Evolutionary conservation across 2,329 filamentous ascomycete species (phyloP).

Genomic region (Bipolaris zeicola): DNA sequence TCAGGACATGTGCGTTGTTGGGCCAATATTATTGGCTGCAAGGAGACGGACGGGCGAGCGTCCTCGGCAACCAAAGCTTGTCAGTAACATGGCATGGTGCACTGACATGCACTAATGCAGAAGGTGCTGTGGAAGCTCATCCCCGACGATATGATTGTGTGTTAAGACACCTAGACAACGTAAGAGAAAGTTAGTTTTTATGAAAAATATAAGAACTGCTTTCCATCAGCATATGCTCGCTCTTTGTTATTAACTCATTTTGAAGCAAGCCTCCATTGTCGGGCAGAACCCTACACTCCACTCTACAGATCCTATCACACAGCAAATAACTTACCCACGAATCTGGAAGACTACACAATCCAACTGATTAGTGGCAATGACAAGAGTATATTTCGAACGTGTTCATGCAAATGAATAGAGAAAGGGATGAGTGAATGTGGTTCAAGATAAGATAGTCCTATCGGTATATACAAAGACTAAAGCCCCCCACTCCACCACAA

Average conservation of each 20-base stretch:
- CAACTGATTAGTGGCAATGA: no score
- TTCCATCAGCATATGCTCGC: no score
- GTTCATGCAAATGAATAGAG: no score
- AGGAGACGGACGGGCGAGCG: neutral
- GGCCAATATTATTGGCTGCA: conserved; percentile 10
- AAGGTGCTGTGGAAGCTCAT: conserved; percentile 34
- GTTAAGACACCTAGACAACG: neutral
- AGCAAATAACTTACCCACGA: no score
- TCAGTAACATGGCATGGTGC: neutral
- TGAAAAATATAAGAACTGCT: no score
- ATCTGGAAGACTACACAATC: no score
- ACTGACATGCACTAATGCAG: conserved; percentile 7
- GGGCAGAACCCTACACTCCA: no score
- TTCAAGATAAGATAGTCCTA: neutral
- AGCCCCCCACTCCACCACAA: neutral
- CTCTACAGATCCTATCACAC: no score
- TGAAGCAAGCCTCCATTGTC: no score
- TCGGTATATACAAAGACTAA: neutral
- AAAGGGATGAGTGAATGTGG: no score
- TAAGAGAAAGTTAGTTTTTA: conserved; percentile 14
- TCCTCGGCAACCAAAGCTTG: conserved; percentile 10
- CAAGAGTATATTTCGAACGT: no score
- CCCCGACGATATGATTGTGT: conserved; percentile 30
- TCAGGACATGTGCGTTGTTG: conserved; percentile 13
- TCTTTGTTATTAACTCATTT: no score